Percentiles rank a stretch among this genome's conserved stretches.
Evolutionary conservation across 495 filamentous ascomycete genomes (phyloP).

Genomic region (Penicillium samsonianum): DNA sequence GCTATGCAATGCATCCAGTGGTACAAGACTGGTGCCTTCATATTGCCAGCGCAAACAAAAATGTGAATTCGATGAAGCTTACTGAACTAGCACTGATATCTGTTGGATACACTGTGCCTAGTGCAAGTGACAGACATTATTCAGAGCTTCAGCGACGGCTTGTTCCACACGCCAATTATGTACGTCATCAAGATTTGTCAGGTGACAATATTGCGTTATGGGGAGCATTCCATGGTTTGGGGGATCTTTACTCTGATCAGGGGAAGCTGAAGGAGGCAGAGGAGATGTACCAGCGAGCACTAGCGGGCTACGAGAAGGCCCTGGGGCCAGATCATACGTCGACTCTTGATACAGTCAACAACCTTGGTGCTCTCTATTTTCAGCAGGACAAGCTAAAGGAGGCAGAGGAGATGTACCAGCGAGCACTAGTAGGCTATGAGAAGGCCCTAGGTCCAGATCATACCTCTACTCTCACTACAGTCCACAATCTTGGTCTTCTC

Average conservation of each 20-base stretch:
- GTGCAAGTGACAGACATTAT: no score
- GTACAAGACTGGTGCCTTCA: slow-evolving; percentile 40
- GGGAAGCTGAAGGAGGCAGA: slow-evolving; percentile 39
- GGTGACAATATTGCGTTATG: slow-evolving; percentile 12
- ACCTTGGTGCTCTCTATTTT: no score
- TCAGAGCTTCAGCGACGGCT: no score
- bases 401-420: slow-evolving; percentile 40
- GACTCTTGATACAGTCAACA: no score
- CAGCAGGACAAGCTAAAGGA: slow-evolving; percentile 41
- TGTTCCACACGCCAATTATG: no score
- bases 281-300: slow-evolving; percentile 34
- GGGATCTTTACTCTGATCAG: slow-evolving; percentile 31
- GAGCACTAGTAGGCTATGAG: slow-evolving; percentile 32
- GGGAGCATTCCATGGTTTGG: slow-evolving; percentile 17
- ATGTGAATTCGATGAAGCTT: slow-evolving; percentile 16
- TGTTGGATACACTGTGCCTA: slow-evolving; percentile 34
- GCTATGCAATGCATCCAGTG: slow-evolving; percentile 37
- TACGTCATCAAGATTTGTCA: slow-evolving; percentile 9
- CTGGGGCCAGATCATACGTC: slow-evolving; percentile 30
- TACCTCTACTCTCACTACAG: slow-evolving; percentile 37
- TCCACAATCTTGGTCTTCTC: slow-evolving; percentile 36
- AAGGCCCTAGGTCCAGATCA: slow-evolving; percentile 41
- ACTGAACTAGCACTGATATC: slow-evolving; percentile 26
- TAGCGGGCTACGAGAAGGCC: slow-evolving; percentile 37
- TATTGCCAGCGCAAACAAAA: slow-evolving; percentile 13